A percentile compares a stretch with the other conserved stretches of the same genome.
Evolutionary conservation across 139 green algal species (phyloP).

Genomic region (Ettlia oleoabundans): DNA sequence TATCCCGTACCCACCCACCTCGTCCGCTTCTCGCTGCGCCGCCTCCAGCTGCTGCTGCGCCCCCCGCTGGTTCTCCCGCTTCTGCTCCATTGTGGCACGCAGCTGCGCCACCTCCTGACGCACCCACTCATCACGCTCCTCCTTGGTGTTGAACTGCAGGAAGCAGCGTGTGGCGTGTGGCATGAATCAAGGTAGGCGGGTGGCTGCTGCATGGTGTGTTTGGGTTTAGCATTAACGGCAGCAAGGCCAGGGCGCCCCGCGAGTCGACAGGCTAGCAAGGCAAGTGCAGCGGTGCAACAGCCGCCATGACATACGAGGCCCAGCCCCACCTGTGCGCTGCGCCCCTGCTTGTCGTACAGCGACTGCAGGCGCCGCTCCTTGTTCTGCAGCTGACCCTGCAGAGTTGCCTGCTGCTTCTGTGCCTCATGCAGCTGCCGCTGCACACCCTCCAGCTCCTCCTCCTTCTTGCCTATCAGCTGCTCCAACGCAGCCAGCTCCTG

Average conservation of each 20-base stretch:
- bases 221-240: background rate
- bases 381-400: background rate
- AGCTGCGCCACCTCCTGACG: constrained; percentile 64
- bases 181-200: too few relatives aligned
- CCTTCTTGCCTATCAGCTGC: constrained; percentile 46
- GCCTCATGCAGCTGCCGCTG: constrained; percentile 42
- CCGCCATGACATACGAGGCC: background rate
- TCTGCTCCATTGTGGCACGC: constrained; percentile 10
- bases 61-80: constrained; percentile 34
- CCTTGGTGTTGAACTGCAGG: constrained; percentile 66
- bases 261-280: too few relatives aligned
- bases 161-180: background rate
- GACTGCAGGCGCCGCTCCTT: constrained; percentile 42
- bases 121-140: constrained; percentile 81
- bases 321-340: constrained; percentile 35
- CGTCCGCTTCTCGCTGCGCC: constrained; percentile 8
- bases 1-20: too few relatives aligned
- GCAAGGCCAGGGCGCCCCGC: too few relatives aligned
- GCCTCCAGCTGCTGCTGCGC: constrained; percentile 29
- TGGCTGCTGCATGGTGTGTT: too few relatives aligned
- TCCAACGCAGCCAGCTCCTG: constrained; percentile 49
- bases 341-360: constrained; percentile 83
- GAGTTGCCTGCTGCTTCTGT: constrained; percentile 23
- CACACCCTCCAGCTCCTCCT: constrained; percentile 46
- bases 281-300: too few relatives aligned